Percentiles rank a stretch among this genome's conserved stretches.
phyloP scores from a whole-genome alignment of 2,329 filamentous ascomycete species.

The Mycosphaerella arachidis region DNA sequence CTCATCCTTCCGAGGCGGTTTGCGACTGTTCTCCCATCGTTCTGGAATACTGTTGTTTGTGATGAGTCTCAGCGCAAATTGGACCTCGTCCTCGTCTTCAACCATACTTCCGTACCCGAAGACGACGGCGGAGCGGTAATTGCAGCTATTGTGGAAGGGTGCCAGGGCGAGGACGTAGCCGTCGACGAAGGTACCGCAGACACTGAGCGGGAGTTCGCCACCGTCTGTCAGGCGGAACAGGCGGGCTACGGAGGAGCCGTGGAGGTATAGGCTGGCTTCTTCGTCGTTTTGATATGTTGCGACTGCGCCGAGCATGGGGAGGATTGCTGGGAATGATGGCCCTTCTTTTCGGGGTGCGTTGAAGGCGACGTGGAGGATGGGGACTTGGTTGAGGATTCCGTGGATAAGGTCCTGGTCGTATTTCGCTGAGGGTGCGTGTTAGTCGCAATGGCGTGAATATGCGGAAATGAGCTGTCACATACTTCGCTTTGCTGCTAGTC shows the following conservation, averaged over 20 bases:
- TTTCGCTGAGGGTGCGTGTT: slow-evolving; percentile 45
- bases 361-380: slow-evolving; percentile 77
- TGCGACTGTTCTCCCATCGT: slow-evolving; percentile 65
- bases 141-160: slow-evolving; percentile 73
- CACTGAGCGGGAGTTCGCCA: slow-evolving; percentile 58
- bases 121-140: slow-evolving; percentile 76
- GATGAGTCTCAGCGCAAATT: slow-evolving; percentile 73
- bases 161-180: slow-evolving; percentile 75
- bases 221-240: slow-evolving; percentile 62
- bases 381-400: slow-evolving; percentile 66
- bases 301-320: slow-evolving; percentile 85
- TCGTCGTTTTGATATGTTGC: slow-evolving; percentile 63
- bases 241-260: slow-evolving; percentile 77
- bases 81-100: slow-evolving; percentile 67
- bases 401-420: slow-evolving; percentile 74
- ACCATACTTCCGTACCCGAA: slow-evolving; percentile 71
- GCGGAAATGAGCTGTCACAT: background rate
- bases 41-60: slow-evolving; percentile 67
- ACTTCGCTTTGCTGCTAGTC: slow-evolving; percentile 27
- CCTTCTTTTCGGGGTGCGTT: slow-evolving; percentile 48
- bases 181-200: slow-evolving; percentile 71
- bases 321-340: slow-evolving; percentile 65
- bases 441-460: background rate
- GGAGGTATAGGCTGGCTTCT: slow-evolving; percentile 63
- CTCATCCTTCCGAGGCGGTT: slow-evolving; percentile 68